Evolutionary conservation across 163 green algal species (phyloP), one percentile per base, ranked within the genome.

Genomic region (Chlamydomonas reinhardtii): DNA sequence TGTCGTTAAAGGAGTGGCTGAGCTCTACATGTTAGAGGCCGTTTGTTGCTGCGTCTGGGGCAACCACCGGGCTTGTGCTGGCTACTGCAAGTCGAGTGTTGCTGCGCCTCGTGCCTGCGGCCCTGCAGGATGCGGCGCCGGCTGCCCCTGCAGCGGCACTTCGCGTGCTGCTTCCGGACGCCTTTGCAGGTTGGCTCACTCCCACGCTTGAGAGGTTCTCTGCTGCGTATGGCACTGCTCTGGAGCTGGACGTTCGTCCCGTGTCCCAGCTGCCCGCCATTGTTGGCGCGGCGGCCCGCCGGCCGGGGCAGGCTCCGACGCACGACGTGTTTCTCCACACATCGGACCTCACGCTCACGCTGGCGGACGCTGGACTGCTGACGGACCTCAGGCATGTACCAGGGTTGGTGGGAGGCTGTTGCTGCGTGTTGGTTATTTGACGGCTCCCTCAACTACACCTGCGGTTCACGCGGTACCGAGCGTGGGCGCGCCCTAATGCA

Each of bases 321-420:
- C 72, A 82, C 34, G 75, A 82, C 15, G 32, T 82, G 24, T 37
- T 72, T 35, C 59, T 82, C n/a, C 75, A 82, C 35, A 56, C 75
- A 15, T 59, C 59, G 32, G 61, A 56, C 19, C 14, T 61, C 24
- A 82, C 75, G 35, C 75, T 61, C 31, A 35, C 71, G 61, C 62
- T 82, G 75, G 75, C 75, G 24, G 75, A 82, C 15, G 20, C 37
- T 61, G 75, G 75, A 0, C 9, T 37, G 27, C 56, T 82, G 20
- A 37, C 32, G 6, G 75, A 82, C 35, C 9, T 82, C 8, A 61
- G 75, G 75, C 72, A 35, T 62, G 75, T 32, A 11, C 39, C 39
- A 2, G 32, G 16, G 15, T 31, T 34, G 24, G 14, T n/a, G n/a
- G n/a, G n/a, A n/a, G n/a, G n/a, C n/a, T n/a, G n/a, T n/a, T n/a